Percentiles rank a stretch among this genome's conserved stretches.
These are phyloP conservation scores for Euphrasia arctica DNA, from an alignment of 305 asterid genomes.

Conservation along the genomic window DNA sequence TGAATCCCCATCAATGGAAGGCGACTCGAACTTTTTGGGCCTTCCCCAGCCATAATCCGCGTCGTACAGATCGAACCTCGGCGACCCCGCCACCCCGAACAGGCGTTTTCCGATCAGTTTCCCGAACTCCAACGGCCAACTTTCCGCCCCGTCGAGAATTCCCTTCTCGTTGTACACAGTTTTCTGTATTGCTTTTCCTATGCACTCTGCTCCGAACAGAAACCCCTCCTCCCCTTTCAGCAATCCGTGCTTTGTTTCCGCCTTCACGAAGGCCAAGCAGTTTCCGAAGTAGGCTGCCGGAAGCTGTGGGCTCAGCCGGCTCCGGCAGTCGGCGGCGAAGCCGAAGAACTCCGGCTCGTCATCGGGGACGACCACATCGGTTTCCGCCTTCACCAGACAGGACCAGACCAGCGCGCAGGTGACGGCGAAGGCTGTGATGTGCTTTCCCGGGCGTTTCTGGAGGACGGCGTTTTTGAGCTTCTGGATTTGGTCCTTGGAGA, in stretches of 20 bases:
- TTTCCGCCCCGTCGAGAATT: slow-evolving; percentile 1
- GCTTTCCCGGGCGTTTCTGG: slow-evolving; percentile 28
- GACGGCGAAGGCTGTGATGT: slow-evolving; percentile 39
- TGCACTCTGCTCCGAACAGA: background rate
- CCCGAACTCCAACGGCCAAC: background rate
- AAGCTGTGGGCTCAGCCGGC: slow-evolving; percentile 1
- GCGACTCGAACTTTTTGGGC: no score
- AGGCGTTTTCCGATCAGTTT: background rate
- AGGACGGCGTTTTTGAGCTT: slow-evolving; percentile 33
- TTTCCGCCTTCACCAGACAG: slow-evolving; percentile 31
- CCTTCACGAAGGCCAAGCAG: slow-evolving; percentile 5
- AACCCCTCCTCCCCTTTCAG: slow-evolving; percentile 4
- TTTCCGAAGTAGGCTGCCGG: slow-evolving; percentile 1
- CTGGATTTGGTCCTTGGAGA: slow-evolving; percentile 34
- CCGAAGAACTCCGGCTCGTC: slow-evolving; percentile 31
- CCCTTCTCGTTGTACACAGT: slow-evolving; percentile 7
- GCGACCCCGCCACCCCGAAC: slow-evolving; percentile 11
- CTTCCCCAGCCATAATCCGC: background rate
- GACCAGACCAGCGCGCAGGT: slow-evolving; percentile 42
- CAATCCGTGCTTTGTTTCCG: slow-evolving; percentile 1
- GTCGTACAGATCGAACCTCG: slow-evolving; percentile 1
- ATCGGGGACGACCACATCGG: slow-evolving; percentile 28
- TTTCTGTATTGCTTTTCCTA: background rate
- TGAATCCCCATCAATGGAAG: no score
- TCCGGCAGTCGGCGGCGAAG: slow-evolving; percentile 1